Evolutionary conservation across 495 filamentous ascomycete genomes (phyloP).

Genomic region (Cryomyces minteri): DNA sequence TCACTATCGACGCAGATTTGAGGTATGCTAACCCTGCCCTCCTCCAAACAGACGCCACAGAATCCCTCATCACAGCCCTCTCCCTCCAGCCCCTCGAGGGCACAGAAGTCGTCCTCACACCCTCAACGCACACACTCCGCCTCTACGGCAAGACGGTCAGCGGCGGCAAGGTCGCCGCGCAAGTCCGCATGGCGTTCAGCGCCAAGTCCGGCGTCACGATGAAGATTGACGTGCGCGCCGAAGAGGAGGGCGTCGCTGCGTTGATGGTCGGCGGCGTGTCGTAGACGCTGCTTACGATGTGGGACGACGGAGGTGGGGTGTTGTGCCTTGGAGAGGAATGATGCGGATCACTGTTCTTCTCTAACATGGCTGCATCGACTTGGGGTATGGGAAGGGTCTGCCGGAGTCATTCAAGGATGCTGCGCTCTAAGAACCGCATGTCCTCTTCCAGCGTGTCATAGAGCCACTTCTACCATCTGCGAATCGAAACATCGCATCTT

Average conservation of each 20-base stretch:
- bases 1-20: slow-evolving; percentile 8
- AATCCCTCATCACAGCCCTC: slow-evolving; percentile 69
- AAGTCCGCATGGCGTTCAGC: slow-evolving; percentile 84
- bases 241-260: slow-evolving; percentile 81
- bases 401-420: too few relatives aligned
- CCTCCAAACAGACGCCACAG: slow-evolving; percentile 58
- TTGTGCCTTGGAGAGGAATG: too few relatives aligned
- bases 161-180: slow-evolving; percentile 74
- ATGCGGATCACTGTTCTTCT: too few relatives aligned
- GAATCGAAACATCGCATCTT: too few relatives aligned
- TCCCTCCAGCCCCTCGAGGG: slow-evolving; percentile 90
- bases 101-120: slow-evolving; percentile 70
- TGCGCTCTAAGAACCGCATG: too few relatives aligned
- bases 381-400: too few relatives aligned
- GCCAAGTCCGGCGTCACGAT: slow-evolving; percentile 83
- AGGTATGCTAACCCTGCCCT: slow-evolving; percentile 2
- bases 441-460: too few relatives aligned
- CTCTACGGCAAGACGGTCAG: slow-evolving; percentile 89
- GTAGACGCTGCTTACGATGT: too few relatives aligned
- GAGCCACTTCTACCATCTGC: too few relatives aligned
- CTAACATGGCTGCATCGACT: too few relatives aligned
- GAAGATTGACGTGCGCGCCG: slow-evolving; percentile 77
- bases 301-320: too few relatives aligned
- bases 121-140: slow-evolving; percentile 85
- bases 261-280: slow-evolving; percentile 71